A percentile compares a stretch with the other conserved stretches of the same genome.
phyloP scores from a whole-genome alignment of 768 basidiomycete species.

The Asterophora lycoperdoides region DNA sequence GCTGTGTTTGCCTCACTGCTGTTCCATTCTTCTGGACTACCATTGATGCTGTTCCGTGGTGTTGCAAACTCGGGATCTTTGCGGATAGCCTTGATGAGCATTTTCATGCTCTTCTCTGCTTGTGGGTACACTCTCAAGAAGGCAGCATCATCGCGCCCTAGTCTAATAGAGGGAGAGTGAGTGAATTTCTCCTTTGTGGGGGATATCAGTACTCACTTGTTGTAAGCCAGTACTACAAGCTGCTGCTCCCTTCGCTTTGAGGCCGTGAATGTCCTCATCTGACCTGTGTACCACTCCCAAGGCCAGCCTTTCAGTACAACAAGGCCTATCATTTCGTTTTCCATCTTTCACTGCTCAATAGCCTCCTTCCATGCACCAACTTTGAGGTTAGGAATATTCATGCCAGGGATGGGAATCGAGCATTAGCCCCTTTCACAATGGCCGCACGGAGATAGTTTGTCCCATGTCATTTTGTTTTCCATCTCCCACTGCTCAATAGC shows the following conservation, averaged over 20 bases:
- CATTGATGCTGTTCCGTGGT: no score
- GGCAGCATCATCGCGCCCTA: no score
- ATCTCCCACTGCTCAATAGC: constrained; percentile 11
- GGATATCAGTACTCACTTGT: neutral
- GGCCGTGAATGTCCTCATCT: neutral
- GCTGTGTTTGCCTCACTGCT: no score
- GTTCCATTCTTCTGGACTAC: no score
- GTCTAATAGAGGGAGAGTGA: no score
- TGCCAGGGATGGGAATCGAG: neutral
- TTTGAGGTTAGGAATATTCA: constrained; percentile 5
- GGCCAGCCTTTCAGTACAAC: constrained; percentile 8
- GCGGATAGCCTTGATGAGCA: no score
- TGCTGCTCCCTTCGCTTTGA: constrained; percentile 2
- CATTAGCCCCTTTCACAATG: no score
- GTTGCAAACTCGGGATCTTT: no score
- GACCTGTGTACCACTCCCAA: constrained; percentile 4
- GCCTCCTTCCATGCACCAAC: constrained; percentile 6
- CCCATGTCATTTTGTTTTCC: neutral
- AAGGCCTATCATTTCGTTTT: neutral
- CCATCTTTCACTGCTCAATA: constrained; percentile 8
- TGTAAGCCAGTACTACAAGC: constrained; percentile 1
- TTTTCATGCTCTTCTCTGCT: no score
- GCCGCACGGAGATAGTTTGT: no score
- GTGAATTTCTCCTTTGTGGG: neutral
- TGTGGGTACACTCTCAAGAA: no score